Percentiles rank a stretch among this genome's conserved stretches.
phyloP scores from a whole-genome alignment of 2,329 filamentous ascomycete genomes.

The Fusarium napiforme region DNA sequence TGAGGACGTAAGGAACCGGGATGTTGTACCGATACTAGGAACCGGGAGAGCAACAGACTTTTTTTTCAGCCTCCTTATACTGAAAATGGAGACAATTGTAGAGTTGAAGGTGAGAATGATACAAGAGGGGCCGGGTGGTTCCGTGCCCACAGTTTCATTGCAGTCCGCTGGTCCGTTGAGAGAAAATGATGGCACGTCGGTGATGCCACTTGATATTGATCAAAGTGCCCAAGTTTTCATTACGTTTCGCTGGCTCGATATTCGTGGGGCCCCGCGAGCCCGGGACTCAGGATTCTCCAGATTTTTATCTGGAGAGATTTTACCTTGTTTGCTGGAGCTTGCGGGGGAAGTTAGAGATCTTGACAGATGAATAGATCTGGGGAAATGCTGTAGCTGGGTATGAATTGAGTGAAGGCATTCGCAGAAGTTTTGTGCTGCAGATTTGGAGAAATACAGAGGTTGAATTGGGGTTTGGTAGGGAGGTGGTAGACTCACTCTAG shows the following conservation, averaged over 20 bases:
- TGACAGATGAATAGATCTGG: not conserved
- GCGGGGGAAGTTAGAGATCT: slow-evolving; percentile 17
- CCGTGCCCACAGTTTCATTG: slow-evolving; percentile 25
- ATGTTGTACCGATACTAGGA: not conserved
- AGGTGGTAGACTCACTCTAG: not conserved
- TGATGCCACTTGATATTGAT: slow-evolving; percentile 18
- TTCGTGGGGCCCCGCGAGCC: slow-evolving; percentile 44
- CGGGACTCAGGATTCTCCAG: slow-evolving; percentile 9
- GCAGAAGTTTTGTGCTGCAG: not conserved
- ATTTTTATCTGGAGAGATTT: slow-evolving; percentile 26
- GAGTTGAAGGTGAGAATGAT: not conserved
- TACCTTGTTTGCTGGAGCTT: slow-evolving; percentile 40
- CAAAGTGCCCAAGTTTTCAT: slow-evolving; percentile 29
- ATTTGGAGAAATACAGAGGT: slow-evolving; percentile 29
- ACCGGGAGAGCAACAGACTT: slow-evolving; percentile 5
- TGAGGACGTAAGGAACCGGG: slow-evolving; percentile 1
- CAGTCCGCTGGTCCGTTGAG: not conserved
- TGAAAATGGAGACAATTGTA: not conserved
- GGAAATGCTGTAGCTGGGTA: not conserved
- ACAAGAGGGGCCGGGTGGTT: slow-evolving; percentile 19
- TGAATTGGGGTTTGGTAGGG: slow-evolving; percentile 22
- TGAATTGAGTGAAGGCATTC: slow-evolving; percentile 20
- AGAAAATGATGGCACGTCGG: not conserved
- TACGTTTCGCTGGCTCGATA: slow-evolving; percentile 39
- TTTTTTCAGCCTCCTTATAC: not conserved